A percentile compares a stretch with the other conserved stretches of the same genome.
Evolutionary conservation across 2,329 filamentous ascomycete genomes (phyloP).

Genomic region (Phialemoniopsis sp.): DNA sequence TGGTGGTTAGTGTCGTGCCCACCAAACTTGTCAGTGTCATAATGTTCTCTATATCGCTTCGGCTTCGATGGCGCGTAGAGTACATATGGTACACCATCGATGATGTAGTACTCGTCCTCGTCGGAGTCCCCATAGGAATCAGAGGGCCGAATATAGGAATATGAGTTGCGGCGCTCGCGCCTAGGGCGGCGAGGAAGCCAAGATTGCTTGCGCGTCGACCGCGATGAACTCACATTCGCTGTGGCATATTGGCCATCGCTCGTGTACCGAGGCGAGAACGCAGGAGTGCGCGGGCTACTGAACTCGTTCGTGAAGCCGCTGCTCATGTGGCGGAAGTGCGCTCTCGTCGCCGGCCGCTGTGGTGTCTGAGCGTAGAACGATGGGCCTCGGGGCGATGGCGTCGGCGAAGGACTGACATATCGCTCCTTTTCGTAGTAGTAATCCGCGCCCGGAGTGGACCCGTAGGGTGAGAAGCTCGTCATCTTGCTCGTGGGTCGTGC

Average conservation of each 20-base stretch:
- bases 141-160: constrained; percentile 55
- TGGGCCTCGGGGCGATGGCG: constrained; percentile 49
- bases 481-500: constrained; percentile 18
- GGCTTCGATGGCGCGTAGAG: constrained; percentile 46
- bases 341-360: constrained; percentile 50
- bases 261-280: constrained; percentile 57
- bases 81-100: constrained; percentile 48
- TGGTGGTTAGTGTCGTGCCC: constrained; percentile 56
- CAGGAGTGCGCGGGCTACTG: constrained; percentile 29
- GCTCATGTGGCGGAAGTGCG: constrained; percentile 41
- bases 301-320: constrained; percentile 33
- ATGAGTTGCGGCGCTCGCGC: constrained; percentile 53
- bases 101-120: constrained; percentile 57
- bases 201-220: constrained; percentile 42
- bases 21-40: constrained; percentile 40
- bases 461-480: constrained; percentile 39
- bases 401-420: constrained; percentile 51
- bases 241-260: constrained; percentile 61
- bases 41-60: constrained; percentile 31
- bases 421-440: constrained; percentile 48
- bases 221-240: constrained; percentile 59
- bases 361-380: constrained; percentile 35
- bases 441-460: constrained; percentile 43
- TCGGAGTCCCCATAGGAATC: constrained; percentile 59
- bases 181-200: constrained; percentile 38